Percentiles rank a stretch among this genome's conserved stretches.
Evolutionary conservation across 2,329 filamentous ascomycete genomes (phyloP).

Genomic region (Trichoderma koningiopsis): DNA sequence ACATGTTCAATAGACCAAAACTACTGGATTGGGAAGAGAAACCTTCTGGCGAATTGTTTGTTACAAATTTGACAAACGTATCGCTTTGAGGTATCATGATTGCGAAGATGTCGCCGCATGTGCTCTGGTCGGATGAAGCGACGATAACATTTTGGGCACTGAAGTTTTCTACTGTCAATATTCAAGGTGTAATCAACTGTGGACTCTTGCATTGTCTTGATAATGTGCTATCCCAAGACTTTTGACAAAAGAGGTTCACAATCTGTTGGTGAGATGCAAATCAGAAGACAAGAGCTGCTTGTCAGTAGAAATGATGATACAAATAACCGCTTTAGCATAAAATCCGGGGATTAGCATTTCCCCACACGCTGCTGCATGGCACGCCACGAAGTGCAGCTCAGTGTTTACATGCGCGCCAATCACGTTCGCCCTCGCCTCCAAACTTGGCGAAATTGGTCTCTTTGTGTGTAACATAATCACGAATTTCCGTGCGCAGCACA

Average conservation of each 20-base stretch:
- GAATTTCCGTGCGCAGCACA: not conserved
- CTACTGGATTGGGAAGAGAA: not conserved
- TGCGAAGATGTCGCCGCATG: not conserved
- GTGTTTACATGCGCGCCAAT: not conserved
- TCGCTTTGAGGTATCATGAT: not conserved
- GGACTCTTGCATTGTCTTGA: not conserved
- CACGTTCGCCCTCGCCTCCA: not conserved
- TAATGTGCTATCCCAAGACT: not conserved
- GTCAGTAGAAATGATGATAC: not conserved
- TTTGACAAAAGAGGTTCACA: not conserved
- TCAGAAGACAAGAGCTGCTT: not conserved
- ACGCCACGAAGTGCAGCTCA: not conserved
- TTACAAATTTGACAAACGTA: not conserved
- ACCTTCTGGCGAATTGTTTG: not conserved
- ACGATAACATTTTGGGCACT: not conserved
- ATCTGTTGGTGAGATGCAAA: not conserved
- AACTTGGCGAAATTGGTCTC: not conserved
- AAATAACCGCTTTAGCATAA: not conserved
- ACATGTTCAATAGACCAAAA: not conserved
- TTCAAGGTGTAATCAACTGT: not conserved
- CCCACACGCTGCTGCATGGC: not conserved
- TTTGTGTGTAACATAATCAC: not conserved
- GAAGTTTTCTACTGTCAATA: not conserved
- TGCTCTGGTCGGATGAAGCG: not conserved
- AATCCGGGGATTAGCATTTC: not conserved